Base-by-base conservation (phyloP, 345 rosid species). In the Mallotus nudiflorus region DNA sequence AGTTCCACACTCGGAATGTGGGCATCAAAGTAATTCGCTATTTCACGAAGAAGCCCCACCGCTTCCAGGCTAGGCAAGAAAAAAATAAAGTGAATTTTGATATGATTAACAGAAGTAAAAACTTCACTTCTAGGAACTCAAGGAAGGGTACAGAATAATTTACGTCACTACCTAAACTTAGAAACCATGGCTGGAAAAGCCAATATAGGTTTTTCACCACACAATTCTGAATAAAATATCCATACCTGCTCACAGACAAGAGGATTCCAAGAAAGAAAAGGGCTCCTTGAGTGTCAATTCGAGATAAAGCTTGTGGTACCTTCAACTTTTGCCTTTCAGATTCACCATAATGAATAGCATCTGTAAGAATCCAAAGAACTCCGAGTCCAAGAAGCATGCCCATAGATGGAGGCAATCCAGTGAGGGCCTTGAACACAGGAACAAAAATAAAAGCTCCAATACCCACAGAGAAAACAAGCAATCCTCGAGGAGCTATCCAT, bases 361-460 rank as follows among this genome's bases (percentile, higher is more conserved):
- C 98, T 0, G 98, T 93, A 67, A 93, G 87, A 81, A 91, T 83
- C 98, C 98, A 93, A 19, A 93, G 96, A 72, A 91, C 97, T 81
- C 98, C 98, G 31, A 93, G 98, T 53, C 98, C 97, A 24, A 93
- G 83, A 73, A 93, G 85, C 77, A 93, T 88, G 25, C 98, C 98
- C 94, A 93, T 88, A 84, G 73, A 91, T 55, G 98, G 98, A 85
- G 98, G 98, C 80, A 93, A 79, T 72, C 98, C 97, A 33, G 98
- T 93, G 49, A 93, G 73, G 78, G 97, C 85, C 82, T 89, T 93
- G 77, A 93, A 93, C 62, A 93, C 87, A 6, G 98, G 97, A 80
- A 93, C 97, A 84, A 89, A 93, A 40, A 91, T 66, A 73, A 93
- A 77, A 66, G 98, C 98, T 42, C 98, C 98, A 44, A 93, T 40